Evolutionary conservation across 2,329 filamentous ascomycete species (phyloP).

Genomic region (Penicillium aurantiogriseum): DNA sequence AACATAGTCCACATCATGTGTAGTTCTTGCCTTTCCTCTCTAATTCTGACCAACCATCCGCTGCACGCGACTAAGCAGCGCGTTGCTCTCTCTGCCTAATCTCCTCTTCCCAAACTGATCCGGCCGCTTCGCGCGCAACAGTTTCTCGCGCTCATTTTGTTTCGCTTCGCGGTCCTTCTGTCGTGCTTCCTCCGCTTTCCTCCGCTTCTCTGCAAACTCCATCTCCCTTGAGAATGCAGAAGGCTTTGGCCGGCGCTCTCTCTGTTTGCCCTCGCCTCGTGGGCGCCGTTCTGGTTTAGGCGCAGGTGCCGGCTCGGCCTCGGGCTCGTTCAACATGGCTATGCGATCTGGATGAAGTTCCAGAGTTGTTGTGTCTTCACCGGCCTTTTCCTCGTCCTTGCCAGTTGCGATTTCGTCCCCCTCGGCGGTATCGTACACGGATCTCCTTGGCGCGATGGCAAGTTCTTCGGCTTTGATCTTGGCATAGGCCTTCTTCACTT

Average conservation of each 20-base stretch:
- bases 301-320: conserved; percentile 21
- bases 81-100: conserved; percentile 74
- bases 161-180: conserved; percentile 65
- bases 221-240: conserved; percentile 65
- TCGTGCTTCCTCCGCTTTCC: conserved; percentile 61
- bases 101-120: conserved; percentile 71
- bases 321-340: conserved; percentile 55
- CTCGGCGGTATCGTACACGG: conserved; percentile 33
- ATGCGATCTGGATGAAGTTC: conserved; percentile 62
- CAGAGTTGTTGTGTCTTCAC: conserved; percentile 36
- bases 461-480: conserved; percentile 71
- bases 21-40: conserved; percentile 2
- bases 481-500: conserved; percentile 87
- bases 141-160: conserved; percentile 67
- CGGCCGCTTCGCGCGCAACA: conserved; percentile 60
- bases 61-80: conserved; percentile 75
- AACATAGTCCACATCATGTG: conserved; percentile 11
- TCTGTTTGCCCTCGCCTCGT: conserved; percentile 28
- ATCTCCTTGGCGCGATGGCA: conserved; percentile 32
- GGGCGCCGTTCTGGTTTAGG: conserved; percentile 21
- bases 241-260: conserved; percentile 41
- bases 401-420: conserved; percentile 28
- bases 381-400: conserved; percentile 19
- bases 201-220: conserved; percentile 63
- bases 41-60: conserved; percentile 58